Percentiles rank a stretch among this genome's conserved stretches.
Conservation (phyloP, 2,329 filamentous ascomycete genomes). For the Cryphonectria japonica region DNA sequence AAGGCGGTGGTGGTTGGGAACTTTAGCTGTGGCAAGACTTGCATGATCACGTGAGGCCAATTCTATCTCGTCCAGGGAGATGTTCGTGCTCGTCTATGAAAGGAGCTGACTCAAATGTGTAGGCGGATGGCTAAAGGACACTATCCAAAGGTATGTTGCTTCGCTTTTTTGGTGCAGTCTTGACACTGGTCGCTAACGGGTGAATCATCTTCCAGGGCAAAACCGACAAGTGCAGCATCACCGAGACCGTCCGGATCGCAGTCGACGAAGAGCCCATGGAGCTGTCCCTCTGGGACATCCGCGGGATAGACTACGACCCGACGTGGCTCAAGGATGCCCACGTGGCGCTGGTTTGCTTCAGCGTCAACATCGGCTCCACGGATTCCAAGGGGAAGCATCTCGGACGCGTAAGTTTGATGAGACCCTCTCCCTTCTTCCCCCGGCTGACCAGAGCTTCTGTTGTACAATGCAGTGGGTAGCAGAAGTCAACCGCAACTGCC, state of each 20-base stretch:
- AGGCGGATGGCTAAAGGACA: conserved; percentile 25
- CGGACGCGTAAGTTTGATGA: conserved; percentile 16
- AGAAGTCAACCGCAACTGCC: conserved; percentile 29
- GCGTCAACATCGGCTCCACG: conserved; percentile 28
- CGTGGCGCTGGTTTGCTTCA: conserved; percentile 28
- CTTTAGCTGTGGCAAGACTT: conserved; percentile 29
- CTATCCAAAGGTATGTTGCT: conserved; percentile 17
- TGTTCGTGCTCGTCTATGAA: neutral
- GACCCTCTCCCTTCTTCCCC: neutral
- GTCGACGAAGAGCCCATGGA: conserved; percentile 28
- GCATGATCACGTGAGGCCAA: conserved; percentile 26
- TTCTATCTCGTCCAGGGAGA: neutral
- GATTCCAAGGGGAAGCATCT: conserved; percentile 29
- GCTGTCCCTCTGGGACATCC: conserved; percentile 27
- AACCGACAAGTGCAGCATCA: conserved; percentile 14
- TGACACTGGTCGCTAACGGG: neutral
- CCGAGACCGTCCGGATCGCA: conserved; percentile 21
- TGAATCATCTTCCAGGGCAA: neutral
- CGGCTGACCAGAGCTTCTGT: neutral
- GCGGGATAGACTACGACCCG: conserved; percentile 29
- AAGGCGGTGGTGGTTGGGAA: conserved; percentile 30
- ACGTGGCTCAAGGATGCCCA: conserved; percentile 26
- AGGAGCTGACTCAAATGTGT: conserved; percentile 5
- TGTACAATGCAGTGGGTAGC: conserved; percentile 21
- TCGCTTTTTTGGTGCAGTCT: too few species aligned